Percentiles rank a stretch among this genome's conserved stretches.
Conservation (phyloP, 2,329 filamentous ascomycete species). For the Xylaria arbuscula region DNA sequence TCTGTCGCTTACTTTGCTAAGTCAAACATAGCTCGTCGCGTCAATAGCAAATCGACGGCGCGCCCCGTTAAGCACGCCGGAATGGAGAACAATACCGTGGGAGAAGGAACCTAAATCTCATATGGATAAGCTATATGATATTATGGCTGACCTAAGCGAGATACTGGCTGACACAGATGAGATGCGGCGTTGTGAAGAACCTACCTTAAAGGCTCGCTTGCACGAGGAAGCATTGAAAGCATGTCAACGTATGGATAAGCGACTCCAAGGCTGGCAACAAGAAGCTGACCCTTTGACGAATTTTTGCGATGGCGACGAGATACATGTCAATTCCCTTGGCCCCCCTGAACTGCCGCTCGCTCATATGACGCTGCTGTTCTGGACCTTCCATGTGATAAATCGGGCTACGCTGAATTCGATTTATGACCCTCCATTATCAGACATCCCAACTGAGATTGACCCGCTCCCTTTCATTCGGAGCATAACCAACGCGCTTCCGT, state of each 20-base stretch:
- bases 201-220: neutral
- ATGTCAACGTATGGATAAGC: conserved; percentile 27
- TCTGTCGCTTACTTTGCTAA: neutral
- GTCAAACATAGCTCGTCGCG: conserved; percentile 23
- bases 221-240: conserved; percentile 6
- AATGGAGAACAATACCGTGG: conserved; percentile 52
- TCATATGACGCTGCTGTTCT: conserved; percentile 37
- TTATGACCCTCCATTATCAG: conserved; percentile 11
- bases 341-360: conserved; percentile 31
- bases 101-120: conserved; percentile 45
- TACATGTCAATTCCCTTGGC: neutral
- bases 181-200: conserved; percentile 38
- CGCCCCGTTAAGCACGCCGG: conserved; percentile 45
- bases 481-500: conserved; percentile 35
- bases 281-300: conserved; percentile 24
- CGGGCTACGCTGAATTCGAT: conserved; percentile 34
- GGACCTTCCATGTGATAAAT: conserved; percentile 29
- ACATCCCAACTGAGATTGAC: conserved; percentile 21
- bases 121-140: conserved; percentile 45
- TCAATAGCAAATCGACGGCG: conserved; percentile 40
- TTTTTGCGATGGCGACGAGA: conserved; percentile 30
- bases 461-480: conserved; percentile 30
- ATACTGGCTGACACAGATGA: conserved; percentile 49
- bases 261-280: conserved; percentile 32
- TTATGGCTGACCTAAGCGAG: conserved; percentile 45